A percentile compares a stretch with the other conserved stretches of the same genome.
phyloP scores from a whole-genome alignment of 768 basidiomycete genomes.

The Tulasnella sp. region DNA sequence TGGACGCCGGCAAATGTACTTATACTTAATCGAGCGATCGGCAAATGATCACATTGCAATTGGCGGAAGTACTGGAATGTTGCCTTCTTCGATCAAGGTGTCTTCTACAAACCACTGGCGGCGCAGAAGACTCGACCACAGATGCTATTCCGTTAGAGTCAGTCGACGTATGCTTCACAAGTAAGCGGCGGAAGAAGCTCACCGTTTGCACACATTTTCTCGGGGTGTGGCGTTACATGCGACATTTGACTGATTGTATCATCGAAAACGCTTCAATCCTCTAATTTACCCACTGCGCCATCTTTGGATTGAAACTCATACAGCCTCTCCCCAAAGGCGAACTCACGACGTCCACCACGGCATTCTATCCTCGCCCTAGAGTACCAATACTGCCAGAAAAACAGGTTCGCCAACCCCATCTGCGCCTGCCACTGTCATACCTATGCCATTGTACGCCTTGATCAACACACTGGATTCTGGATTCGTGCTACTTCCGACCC shows the following conservation, averaged over 20 bases:
- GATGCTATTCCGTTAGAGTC: no score
- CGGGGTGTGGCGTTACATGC: neutral
- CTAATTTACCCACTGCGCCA: neutral
- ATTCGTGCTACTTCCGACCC: neutral
- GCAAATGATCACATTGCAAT: neutral
- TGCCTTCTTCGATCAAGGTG: neutral
- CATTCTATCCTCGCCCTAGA: slow-evolving; percentile 47
- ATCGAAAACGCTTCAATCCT: no score
- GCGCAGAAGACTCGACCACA: no score
- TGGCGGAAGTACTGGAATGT: neutral
- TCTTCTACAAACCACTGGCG: neutral
- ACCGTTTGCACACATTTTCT: neutral
- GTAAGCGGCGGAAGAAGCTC: no score
- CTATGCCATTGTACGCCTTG: slow-evolving; percentile 61
- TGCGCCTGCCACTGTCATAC: slow-evolving; percentile 69
- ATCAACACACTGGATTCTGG: neutral
- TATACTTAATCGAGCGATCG: neutral
- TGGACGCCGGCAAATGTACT: no score
- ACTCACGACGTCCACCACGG: slow-evolving; percentile 16
- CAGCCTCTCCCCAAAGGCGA: neutral
- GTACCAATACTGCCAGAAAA: slow-evolving; percentile 54
- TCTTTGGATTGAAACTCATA: no score
- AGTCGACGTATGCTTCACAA: no score
- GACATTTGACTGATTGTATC: no score
- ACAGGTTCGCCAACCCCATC: slow-evolving; percentile 60